These are phyloP conservation scores for Vitellaria paradoxa DNA, from an alignment of 179 eudicot genomes.

Conservation along the genomic window DNA sequence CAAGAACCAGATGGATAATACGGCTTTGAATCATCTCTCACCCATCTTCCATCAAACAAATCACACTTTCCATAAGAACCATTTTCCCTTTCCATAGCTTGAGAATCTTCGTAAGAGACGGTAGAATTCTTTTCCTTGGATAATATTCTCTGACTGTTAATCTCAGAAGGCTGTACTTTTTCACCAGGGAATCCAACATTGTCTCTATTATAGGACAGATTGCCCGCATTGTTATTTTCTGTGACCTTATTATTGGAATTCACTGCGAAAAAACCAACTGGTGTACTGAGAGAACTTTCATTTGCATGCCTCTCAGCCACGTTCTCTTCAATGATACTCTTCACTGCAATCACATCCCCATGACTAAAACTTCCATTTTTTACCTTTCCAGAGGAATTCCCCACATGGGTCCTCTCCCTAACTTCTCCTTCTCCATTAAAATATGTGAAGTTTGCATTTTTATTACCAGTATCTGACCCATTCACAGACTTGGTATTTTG, in stretches of 20 bases:
- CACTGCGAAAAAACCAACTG: background rate
- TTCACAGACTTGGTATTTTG: constrained; percentile 12
- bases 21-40: constrained; percentile 58
- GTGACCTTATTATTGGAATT: background rate
- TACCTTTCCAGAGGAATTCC: constrained; percentile 31
- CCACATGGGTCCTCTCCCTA: constrained; percentile 22
- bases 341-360: constrained; percentile 14
- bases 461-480: constrained; percentile 1
- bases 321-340: constrained; percentile 4
- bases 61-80: constrained; percentile 40
- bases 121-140: background rate
- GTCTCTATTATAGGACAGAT: background rate
- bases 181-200: constrained; percentile 7
- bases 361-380: constrained; percentile 39
- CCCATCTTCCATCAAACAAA: constrained; percentile 80
- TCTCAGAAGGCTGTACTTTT: background rate
- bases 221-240: background rate
- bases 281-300: background rate
- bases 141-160: background rate
- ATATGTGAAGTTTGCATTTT: constrained; percentile 18
- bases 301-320: background rate
- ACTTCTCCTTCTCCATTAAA: constrained; percentile 15
- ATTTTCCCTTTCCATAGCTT: background rate
- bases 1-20: constrained; percentile 72
- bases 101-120: background rate